phyloP scores from a whole-genome alignment of 1,139 yeast species.

The Hansenula lynferdii region DNA sequence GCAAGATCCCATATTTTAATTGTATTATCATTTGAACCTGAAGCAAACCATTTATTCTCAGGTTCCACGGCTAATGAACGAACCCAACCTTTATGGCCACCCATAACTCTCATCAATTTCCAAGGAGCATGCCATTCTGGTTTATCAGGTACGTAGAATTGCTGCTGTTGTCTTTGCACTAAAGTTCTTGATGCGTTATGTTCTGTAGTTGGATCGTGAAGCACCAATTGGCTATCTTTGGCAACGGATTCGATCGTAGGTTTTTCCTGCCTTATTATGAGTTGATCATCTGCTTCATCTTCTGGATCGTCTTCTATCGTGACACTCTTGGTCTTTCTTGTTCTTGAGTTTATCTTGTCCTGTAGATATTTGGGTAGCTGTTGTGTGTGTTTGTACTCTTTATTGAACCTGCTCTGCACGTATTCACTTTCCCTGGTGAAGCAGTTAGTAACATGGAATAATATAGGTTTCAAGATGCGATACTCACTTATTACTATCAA shows the following conservation, averaged over 20 bases:
- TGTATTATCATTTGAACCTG: constrained; percentile 87
- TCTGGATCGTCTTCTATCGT: constrained; percentile 10
- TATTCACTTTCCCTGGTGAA: constrained; percentile 15
- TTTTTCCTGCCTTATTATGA: constrained; percentile 5
- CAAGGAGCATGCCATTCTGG: constrained; percentile 59
- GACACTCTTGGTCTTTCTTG: constrained; percentile 11
- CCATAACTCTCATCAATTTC: constrained; percentile 68
- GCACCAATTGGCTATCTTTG: constrained; percentile 1
- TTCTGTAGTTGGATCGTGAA: constrained; percentile 9
- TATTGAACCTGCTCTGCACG: constrained; percentile 21
- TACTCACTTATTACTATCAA: constrained; percentile 6
- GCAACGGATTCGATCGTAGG: not conserved
- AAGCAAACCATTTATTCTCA: constrained; percentile 84
- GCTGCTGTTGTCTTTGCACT: constrained; percentile 21
- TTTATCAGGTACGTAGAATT: constrained; percentile 13
- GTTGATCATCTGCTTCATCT: constrained; percentile 4
- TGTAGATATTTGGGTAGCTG: constrained; percentile 23
- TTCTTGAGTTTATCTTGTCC: constrained; percentile 14
- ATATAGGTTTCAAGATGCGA: not conserved
- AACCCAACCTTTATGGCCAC: constrained; percentile 95
- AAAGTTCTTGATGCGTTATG: constrained; percentile 20
- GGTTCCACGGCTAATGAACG: constrained; percentile 79
- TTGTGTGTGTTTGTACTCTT: constrained; percentile 22
- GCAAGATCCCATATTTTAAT: constrained; percentile 93
- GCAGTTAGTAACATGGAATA: constrained; percentile 3